These are phyloP conservation scores for Solanum etuberosum DNA, from an alignment of 257 asterid genomes.

Conservation along the genomic window DNA sequence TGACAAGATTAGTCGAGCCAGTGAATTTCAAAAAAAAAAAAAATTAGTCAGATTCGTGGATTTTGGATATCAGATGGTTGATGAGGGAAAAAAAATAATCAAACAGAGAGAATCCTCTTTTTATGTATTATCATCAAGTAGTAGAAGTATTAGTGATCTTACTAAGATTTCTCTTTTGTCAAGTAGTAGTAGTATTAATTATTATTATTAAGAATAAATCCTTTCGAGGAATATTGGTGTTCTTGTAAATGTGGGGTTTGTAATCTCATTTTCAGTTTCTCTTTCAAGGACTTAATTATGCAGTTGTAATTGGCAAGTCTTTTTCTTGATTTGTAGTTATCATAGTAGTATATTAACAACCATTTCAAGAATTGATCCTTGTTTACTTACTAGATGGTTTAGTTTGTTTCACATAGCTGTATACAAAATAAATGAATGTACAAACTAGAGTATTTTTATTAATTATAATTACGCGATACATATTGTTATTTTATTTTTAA, in stretches of 20 bases:
- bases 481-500: background rate
- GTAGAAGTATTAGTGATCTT: background rate
- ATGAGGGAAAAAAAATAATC: background rate
- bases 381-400: too few relatives aligned
- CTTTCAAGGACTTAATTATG: slow-evolving; percentile 5
- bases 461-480: background rate
- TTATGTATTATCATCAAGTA: background rate
- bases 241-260: slow-evolving; percentile 4
- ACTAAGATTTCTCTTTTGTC: background rate
- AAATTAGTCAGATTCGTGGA: too few relatives aligned
- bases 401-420: background rate
- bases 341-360: background rate
- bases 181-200: background rate
- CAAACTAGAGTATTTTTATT: background rate
- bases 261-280: background rate
- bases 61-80: background rate
- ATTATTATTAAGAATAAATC: slow-evolving; percentile 4
- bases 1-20: background rate
- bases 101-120: background rate
- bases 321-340: slow-evolving; percentile 1
- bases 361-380: background rate
- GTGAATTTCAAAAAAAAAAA: background rate
- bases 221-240: slow-evolving; percentile 3
- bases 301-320: slow-evolving; percentile 5
- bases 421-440: background rate